Percentiles rank a stretch among this genome's conserved stretches.
phyloP scores from a whole-genome alignment of 345 rosid genomes.

The rapeseed (Brassica napus) region Da-Ae NC_063448.1:4670501-4671000 shows the following conservation, averaged over 20 bases:
- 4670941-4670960: too few species aligned
- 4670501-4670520: not conserved
- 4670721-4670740: not conserved
- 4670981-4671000: too few species aligned
- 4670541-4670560: not conserved
- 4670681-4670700: not conserved
- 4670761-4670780: not conserved
- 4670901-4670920: too few species aligned
- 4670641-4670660: slow-evolving; percentile 13
- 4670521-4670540: slow-evolving; percentile 1
- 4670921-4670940: too few species aligned
- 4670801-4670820: not conserved
- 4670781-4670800: not conserved
- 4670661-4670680: not conserved
- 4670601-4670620: not conserved
- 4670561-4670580: not conserved
- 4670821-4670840: not conserved
- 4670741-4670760: not conserved
- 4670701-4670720: not conserved
- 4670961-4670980: too few species aligned
- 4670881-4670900: not conserved
- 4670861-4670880: slow-evolving; percentile 11
- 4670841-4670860: not conserved
- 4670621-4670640: not conserved
- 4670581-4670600: not conserved